These are phyloP conservation scores for Ophiosphaerella korrae DNA, from an alignment of 2,329 filamentous ascomycete species.

Conservation along the genomic window DNA sequence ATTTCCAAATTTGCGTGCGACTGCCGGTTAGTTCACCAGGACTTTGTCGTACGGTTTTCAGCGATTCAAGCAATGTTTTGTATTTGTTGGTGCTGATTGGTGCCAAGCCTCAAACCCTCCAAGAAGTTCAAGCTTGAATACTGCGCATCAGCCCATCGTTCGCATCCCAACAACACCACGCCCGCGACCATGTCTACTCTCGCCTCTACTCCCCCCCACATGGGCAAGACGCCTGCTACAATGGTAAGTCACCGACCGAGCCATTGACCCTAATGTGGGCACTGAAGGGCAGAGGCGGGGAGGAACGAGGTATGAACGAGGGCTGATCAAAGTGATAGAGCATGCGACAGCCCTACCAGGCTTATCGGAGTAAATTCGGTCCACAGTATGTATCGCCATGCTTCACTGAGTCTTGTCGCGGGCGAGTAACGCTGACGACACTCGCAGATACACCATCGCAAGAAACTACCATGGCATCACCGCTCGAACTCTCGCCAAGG, in stretches of 20 bases:
- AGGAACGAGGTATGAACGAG: background rate
- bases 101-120: background rate
- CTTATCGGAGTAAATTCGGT: conserved; percentile 62
- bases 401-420: conserved; percentile 4
- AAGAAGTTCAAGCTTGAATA: too few relatives aligned
- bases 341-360: conserved; percentile 50
- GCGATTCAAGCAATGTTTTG: conserved; percentile 17
- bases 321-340: conserved; percentile 29
- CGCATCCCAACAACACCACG: conserved; percentile 2
- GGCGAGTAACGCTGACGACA: background rate
- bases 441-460: conserved; percentile 57
- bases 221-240: conserved; percentile 36
- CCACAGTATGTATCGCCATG: conserved; percentile 57
- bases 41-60: conserved; percentile 17
- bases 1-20: too few relatives aligned
- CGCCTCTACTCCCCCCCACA: conserved; percentile 12
- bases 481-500: conserved; percentile 47
- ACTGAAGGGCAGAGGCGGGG: background rate
- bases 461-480: conserved; percentile 58
- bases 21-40: background rate
- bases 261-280: conserved; percentile 13
- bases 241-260: conserved; percentile 25
- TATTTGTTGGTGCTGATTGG: background rate
- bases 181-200: conserved; percentile 21
- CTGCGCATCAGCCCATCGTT: too few relatives aligned